A percentile compares a stretch with the other conserved stretches of the same genome.
These are phyloP conservation scores for Pontederia crassipes DNA, from an alignment of 176 grass and related monocot species.

Conservation along the genomic window DNA sequence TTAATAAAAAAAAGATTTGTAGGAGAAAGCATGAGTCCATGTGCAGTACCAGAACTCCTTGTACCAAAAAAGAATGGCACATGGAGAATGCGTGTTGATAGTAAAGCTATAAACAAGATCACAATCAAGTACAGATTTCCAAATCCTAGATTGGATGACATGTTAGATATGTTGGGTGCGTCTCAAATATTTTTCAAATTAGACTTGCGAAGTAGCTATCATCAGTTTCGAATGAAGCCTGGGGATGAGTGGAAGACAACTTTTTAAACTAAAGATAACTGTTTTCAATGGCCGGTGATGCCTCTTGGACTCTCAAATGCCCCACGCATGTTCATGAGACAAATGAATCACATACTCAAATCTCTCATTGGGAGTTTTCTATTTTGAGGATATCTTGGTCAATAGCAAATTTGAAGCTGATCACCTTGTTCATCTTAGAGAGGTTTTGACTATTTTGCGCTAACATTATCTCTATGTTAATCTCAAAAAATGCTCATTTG, in stretches of 20 bases:
- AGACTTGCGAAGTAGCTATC: neutral
- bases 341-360: no score
- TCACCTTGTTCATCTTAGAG: no score
- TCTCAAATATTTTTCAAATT: neutral
- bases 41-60: neutral
- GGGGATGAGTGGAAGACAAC: neutral
- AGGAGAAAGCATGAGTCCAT: neutral
- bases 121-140: slow-evolving; percentile 2
- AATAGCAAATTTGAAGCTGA: no score
- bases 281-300: no score
- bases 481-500: no score
- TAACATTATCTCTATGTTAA: no score
- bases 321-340: no score
- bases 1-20: neutral
- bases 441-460: no score
- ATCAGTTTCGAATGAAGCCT: neutral
- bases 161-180: neutral
- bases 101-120: neutral
- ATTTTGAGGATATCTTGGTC: no score
- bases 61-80: neutral
- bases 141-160: neutral
- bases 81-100: neutral
- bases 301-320: no score
- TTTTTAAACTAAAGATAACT: neutral
- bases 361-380: no score